Evolutionary conservation across 2,329 filamentous ascomycete species (phyloP).

Genomic region (Aspergillus aculeatus): DNA sequence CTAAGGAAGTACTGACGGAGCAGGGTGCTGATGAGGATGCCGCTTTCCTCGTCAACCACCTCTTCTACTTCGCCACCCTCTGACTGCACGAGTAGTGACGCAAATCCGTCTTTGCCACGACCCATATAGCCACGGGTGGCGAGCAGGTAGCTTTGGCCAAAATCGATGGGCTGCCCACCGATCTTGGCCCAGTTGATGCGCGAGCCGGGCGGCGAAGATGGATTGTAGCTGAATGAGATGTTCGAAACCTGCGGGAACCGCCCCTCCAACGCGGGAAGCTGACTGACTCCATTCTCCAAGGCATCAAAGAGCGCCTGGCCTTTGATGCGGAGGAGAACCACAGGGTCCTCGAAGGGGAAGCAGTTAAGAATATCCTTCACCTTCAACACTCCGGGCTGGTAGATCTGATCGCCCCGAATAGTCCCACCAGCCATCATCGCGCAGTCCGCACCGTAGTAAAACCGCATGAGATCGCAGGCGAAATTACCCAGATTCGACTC

Average conservation of each 20-base stretch:
- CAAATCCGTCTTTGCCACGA: slow-evolving; percentile 82
- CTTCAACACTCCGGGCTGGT: slow-evolving; percentile 73
- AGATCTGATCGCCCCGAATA: slow-evolving; percentile 84
- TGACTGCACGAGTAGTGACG: slow-evolving; percentile 69
- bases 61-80: slow-evolving; percentile 76
- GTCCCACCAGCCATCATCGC: slow-evolving; percentile 82
- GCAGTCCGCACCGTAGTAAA: slow-evolving; percentile 77
- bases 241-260: slow-evolving; percentile 86
- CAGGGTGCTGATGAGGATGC: slow-evolving; percentile 80
- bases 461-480: slow-evolving; percentile 86
- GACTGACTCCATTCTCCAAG: slow-evolving; percentile 77
- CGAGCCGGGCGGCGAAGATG: slow-evolving; percentile 57
- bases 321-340: slow-evolving; percentile 70
- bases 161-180: slow-evolving; percentile 60
- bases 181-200: slow-evolving; percentile 65
- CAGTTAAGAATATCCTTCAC: slow-evolving; percentile 83
- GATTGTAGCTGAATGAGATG: slow-evolving; percentile 72
- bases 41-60: slow-evolving; percentile 81
- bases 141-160: slow-evolving; percentile 65
- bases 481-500: slow-evolving; percentile 91
- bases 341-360: slow-evolving; percentile 89
- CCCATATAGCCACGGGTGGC: slow-evolving; percentile 87
- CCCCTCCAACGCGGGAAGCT: slow-evolving; percentile 79
- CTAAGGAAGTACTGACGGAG: slow-evolving; percentile 90
- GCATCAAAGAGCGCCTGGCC: slow-evolving; percentile 75